Conservation (phyloP, 2,329 filamentous ascomycete genomes). For the Trichoderma atrobrunneum region DNA sequence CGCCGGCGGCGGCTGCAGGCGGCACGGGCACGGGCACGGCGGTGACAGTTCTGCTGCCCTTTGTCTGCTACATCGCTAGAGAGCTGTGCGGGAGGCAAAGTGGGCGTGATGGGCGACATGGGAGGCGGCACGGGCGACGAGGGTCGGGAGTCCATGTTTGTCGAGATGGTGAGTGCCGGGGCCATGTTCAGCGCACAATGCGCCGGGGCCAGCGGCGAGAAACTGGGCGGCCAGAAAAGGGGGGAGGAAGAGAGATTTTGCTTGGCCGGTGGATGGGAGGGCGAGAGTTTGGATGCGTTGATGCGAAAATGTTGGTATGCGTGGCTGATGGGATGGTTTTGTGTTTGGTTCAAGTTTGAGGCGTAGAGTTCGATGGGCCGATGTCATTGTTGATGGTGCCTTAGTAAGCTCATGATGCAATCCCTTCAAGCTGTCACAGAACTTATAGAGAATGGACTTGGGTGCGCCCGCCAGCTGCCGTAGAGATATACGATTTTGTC, state of each 20-base stretch:
- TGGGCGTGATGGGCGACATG: constrained; percentile 56
- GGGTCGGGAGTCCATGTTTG: constrained; percentile 33
- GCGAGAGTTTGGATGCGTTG: neutral
- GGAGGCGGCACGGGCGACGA: constrained; percentile 49
- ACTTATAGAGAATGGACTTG: neutral
- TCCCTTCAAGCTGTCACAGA: neutral
- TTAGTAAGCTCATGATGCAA: constrained; percentile 16
- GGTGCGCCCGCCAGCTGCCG: neutral
- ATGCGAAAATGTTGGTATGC: neutral
- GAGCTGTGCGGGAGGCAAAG: constrained; percentile 39
- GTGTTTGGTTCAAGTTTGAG: neutral
- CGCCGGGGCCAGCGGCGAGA: constrained; percentile 15
- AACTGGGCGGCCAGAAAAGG: neutral
- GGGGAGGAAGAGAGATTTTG: neutral
- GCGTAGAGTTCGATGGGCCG: neutral
- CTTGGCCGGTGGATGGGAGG: neutral
- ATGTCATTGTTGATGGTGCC: neutral
- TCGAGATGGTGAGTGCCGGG: constrained; percentile 34
- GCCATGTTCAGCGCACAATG: constrained; percentile 16
- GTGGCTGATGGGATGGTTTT: neutral
- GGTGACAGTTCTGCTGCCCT: neutral
- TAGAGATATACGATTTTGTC: too few species aligned
- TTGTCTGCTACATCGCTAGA: constrained; percentile 13
- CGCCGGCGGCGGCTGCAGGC: neutral
- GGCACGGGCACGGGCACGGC: neutral